These are phyloP conservation scores for Tylopilus plumbeoviolaceoides DNA, from an alignment of 768 basidiomycete genomes.

Conservation along the genomic window DNA sequence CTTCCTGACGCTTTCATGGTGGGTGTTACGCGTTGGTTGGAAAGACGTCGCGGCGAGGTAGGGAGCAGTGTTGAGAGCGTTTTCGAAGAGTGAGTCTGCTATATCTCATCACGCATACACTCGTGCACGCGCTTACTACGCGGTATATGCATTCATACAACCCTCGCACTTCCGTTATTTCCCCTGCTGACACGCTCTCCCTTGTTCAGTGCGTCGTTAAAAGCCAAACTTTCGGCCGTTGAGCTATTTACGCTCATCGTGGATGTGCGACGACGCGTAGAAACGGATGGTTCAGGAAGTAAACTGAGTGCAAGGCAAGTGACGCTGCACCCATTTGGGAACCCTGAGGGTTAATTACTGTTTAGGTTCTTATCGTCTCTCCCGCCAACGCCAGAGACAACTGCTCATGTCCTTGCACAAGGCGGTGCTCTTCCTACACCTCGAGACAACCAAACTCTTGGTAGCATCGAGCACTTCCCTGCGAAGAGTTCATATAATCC, in stretches of 20 bases:
- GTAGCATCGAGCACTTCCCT: background rate
- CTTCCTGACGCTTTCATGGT: conserved; percentile 88
- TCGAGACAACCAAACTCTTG: background rate
- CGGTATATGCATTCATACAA: background rate
- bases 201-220: conserved; percentile 68
- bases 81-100: conserved; percentile 67
- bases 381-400: conserved; percentile 67
- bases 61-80: conserved; percentile 74
- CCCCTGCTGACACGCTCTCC: conserved; percentile 9
- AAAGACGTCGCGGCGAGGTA: conserved; percentile 75
- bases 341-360: background rate
- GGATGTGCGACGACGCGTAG: conserved; percentile 75
- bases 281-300: conserved; percentile 52
- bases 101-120: background rate
- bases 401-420: conserved; percentile 63
- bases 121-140: background rate
- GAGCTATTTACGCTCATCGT: conserved; percentile 67
- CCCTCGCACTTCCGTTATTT: background rate
- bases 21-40: conserved; percentile 91
- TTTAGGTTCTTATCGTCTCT: conserved; percentile 63
- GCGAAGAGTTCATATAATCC: background rate
- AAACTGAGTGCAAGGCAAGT: conserved; percentile 17
- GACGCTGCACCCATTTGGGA: background rate
- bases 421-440: conserved; percentile 42
- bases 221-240: conserved; percentile 62